These are phyloP conservation scores for Chlorella sp. DNA, from an alignment of 139 green algal species.

Conservation along the genomic window DNA sequence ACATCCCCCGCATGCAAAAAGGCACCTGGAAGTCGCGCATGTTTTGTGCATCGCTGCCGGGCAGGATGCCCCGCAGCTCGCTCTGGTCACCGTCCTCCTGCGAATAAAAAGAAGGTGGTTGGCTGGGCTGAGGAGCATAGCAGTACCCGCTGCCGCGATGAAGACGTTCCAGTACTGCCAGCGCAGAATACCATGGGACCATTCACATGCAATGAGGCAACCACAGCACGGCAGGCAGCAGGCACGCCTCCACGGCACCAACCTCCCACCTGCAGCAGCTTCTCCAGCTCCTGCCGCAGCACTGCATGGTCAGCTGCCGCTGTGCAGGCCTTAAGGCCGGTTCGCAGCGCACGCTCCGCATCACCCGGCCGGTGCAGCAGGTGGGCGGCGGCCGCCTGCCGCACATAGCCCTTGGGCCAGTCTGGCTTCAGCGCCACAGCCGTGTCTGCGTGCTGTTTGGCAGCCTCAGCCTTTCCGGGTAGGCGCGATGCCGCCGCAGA, in stretches of 20 bases:
- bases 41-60: constrained; percentile 17
- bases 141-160: not conserved
- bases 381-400: not conserved
- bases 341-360: not conserved
- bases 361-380: not conserved
- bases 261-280: not conserved
- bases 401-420: not conserved
- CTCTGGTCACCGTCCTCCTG: constrained; percentile 26
- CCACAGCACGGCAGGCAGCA: not conserved
- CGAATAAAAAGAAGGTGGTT: no score
- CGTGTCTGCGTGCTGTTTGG: not conserved
- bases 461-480: not conserved
- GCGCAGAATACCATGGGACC: no score
- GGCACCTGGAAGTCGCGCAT: constrained; percentile 27
- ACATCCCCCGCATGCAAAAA: no score
- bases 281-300: not conserved
- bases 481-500: not conserved
- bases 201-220: not conserved
- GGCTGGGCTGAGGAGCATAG: not conserved
- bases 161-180: no score
- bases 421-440: not conserved
- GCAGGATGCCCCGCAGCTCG: constrained; percentile 14
- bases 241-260: not conserved
- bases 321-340: not conserved
- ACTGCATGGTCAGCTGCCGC: not conserved